phyloP scores from a whole-genome alignment of 2,329 filamentous ascomycete genomes.

The Colletotrichum phormii region DNA sequence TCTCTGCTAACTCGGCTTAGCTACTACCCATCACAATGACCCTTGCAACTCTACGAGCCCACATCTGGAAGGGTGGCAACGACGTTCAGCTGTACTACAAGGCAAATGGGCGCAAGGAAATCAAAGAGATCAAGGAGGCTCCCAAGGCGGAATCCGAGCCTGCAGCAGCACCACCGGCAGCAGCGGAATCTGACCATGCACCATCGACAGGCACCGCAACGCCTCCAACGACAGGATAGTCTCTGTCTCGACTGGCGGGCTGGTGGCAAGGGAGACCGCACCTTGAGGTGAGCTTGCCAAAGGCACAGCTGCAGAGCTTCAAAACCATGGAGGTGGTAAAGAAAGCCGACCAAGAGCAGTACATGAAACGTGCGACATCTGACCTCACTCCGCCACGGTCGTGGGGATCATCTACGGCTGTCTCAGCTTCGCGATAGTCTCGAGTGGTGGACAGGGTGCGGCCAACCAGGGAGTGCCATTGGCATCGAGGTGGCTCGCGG shows the following conservation, averaged over 20 bases:
- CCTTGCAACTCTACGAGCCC: constrained; percentile 89
- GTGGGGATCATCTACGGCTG: not conserved
- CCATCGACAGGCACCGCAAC: constrained; percentile 29
- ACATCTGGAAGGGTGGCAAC: constrained; percentile 94
- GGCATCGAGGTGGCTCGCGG: not conserved
- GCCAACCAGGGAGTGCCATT: not conserved
- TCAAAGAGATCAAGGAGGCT: constrained; percentile 83
- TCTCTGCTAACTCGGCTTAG: constrained; percentile 47
- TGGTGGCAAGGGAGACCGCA: constrained; percentile 3
- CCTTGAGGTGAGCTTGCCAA: not conserved
- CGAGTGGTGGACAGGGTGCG: not conserved
- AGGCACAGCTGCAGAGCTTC: not conserved
- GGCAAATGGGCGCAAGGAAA: constrained; percentile 83
- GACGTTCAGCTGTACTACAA: constrained; percentile 94
- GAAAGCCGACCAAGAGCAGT: not conserved
- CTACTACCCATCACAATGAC: constrained; percentile 86
- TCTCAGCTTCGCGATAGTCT: constrained; percentile 3
- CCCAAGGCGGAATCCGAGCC: constrained; percentile 45
- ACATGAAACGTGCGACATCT: not conserved
- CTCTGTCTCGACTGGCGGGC: not conserved
- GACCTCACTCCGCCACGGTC: not conserved
- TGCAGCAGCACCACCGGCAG: not conserved
- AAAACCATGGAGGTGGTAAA: not conserved
- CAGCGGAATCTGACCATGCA: constrained; percentile 20
- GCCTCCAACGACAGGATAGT: constrained; percentile 21